phyloP scores from a whole-genome alignment of 1,284 basidiomycete genomes.

The Leccinum laetum region DNA sequence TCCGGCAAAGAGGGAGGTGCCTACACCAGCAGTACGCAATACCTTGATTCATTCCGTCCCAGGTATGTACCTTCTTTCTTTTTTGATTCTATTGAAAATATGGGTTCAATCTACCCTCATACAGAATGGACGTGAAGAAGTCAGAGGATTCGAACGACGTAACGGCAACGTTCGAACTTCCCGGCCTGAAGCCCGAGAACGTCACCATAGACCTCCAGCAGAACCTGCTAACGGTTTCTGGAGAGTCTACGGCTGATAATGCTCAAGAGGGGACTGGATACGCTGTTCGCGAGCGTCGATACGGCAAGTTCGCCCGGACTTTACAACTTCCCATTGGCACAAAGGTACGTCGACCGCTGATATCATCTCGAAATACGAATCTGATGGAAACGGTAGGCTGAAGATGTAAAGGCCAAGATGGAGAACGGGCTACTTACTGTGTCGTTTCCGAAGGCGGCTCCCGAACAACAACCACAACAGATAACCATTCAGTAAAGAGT shows the following conservation, averaged over 20 bases:
- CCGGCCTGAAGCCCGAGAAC: constrained; percentile 42
- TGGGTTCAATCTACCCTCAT: too few species aligned
- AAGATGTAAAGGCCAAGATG: constrained; percentile 11
- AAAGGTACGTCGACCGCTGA: constrained; percentile 1
- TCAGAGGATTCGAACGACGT: constrained; percentile 32
- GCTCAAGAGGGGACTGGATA: constrained; percentile 35
- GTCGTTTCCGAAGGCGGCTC: background rate
- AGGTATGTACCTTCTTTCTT: background rate
- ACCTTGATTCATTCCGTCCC: constrained; percentile 15
- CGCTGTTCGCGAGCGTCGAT: constrained; percentile 36
- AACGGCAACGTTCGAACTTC: constrained; percentile 42
- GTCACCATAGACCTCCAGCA: constrained; percentile 39
- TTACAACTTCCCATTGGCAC: constrained; percentile 5
- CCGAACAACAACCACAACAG: constrained; percentile 2
- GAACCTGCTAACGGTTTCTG: constrained; percentile 37
- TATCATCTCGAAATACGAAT: background rate
- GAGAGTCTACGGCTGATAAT: constrained; percentile 29
- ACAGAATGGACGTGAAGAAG: constrained; percentile 31
- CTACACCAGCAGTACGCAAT: background rate
- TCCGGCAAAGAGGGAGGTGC: background rate
- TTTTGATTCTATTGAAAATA: too few species aligned
- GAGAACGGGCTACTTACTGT: constrained; percentile 5
- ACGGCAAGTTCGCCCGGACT: constrained; percentile 4
- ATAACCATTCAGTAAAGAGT: constrained; percentile 7
- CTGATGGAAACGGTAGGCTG: background rate